These are phyloP conservation scores for Fraxinus greggii DNA, from an alignment of 305 asterid species.

Conservation along the genomic window DNA sequence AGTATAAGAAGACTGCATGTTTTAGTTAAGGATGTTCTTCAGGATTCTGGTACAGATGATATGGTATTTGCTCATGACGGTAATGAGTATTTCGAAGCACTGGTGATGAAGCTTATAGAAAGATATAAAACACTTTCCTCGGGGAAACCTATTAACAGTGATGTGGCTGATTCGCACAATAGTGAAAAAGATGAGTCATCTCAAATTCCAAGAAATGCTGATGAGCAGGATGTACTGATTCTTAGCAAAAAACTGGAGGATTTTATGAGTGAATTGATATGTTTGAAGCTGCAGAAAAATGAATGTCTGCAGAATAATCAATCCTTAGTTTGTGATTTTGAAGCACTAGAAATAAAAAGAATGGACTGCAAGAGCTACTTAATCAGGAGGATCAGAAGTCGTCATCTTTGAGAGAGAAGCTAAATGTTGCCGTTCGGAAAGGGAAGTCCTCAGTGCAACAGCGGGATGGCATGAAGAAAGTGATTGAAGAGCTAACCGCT, in stretches of 20 bases:
- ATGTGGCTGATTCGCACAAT: slow-evolving; percentile 39
- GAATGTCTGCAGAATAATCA: slow-evolving; percentile 38
- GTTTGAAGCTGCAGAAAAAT: slow-evolving; percentile 74
- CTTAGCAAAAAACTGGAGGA: slow-evolving; percentile 60
- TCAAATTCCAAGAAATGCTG: slow-evolving; percentile 37
- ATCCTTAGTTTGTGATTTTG: slow-evolving; percentile 57
- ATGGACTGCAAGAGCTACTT: slow-evolving; percentile 63
- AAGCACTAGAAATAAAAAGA: slow-evolving; percentile 53
- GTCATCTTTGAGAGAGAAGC: slow-evolving; percentile 80
- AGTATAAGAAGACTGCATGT: slow-evolving; percentile 56
- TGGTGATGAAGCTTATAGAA: slow-evolving; percentile 59
- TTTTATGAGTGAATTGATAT: slow-evolving; percentile 45
- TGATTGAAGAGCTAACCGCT: slow-evolving; percentile 59
- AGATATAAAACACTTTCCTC: slow-evolving; percentile 45
- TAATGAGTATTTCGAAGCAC: slow-evolving; percentile 49
- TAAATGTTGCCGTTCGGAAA: slow-evolving; percentile 85
- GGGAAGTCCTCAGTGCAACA: slow-evolving; percentile 94
- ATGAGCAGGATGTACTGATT: slow-evolving; percentile 40
- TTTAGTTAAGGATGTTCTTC: slow-evolving; percentile 59
- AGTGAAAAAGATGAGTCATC: slow-evolving; percentile 37
- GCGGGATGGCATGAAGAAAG: slow-evolving; percentile 82
- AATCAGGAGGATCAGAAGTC: slow-evolving; percentile 81
- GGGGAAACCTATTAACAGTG: slow-evolving; percentile 36
- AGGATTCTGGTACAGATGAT: slow-evolving; percentile 50
- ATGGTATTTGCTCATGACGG: slow-evolving; percentile 45